phyloP scores from a whole-genome alignment of 495 filamentous ascomycete species.

The Aspergillus biplanus region DNA sequence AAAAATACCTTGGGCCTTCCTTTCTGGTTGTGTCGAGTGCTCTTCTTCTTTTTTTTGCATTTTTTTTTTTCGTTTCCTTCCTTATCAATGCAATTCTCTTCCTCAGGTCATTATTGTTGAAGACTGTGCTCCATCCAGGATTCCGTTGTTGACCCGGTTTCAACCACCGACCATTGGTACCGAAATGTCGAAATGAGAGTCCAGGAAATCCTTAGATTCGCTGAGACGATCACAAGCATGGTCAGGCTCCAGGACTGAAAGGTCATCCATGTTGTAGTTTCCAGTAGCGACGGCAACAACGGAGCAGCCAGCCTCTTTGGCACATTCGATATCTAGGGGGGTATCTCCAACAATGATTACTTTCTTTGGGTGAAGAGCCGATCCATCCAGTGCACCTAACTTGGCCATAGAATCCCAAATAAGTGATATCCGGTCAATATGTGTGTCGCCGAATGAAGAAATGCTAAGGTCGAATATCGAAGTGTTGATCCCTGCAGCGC shows the following conservation, averaged over 20 bases:
- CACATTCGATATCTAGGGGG: slow-evolving; percentile 23
- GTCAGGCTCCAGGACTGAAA: slow-evolving; percentile 18
- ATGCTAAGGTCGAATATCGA: slow-evolving; percentile 20
- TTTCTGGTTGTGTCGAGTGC: not conserved
- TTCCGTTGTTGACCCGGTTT: not conserved
- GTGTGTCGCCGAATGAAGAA: slow-evolving; percentile 19
- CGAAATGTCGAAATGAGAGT: not conserved
- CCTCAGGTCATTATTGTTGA: not conserved
- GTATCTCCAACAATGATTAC: slow-evolving; percentile 21
- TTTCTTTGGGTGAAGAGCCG: slow-evolving; percentile 10
- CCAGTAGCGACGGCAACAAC: slow-evolving; percentile 24
- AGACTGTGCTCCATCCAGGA: not conserved
- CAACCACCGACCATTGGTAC: slow-evolving; percentile 10
- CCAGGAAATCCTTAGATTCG: slow-evolving; percentile 17
- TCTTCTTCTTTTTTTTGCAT: not conserved
- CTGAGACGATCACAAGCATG: slow-evolving; percentile 17
- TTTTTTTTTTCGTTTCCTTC: not conserved
- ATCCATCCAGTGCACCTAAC: slow-evolving; percentile 4
- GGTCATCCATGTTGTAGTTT: slow-evolving; percentile 22
- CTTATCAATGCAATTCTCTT: not conserved
- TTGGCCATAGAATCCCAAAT: slow-evolving; percentile 18
- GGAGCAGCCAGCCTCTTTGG: slow-evolving; percentile 21
- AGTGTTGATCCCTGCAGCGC: slow-evolving; percentile 17
- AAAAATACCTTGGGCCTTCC: not conserved
- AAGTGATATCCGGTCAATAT: slow-evolving; percentile 13